phyloP scores from a whole-genome alignment of 2,329 filamentous ascomycete genomes.

The Sordariomycetes sp. region DNA sequence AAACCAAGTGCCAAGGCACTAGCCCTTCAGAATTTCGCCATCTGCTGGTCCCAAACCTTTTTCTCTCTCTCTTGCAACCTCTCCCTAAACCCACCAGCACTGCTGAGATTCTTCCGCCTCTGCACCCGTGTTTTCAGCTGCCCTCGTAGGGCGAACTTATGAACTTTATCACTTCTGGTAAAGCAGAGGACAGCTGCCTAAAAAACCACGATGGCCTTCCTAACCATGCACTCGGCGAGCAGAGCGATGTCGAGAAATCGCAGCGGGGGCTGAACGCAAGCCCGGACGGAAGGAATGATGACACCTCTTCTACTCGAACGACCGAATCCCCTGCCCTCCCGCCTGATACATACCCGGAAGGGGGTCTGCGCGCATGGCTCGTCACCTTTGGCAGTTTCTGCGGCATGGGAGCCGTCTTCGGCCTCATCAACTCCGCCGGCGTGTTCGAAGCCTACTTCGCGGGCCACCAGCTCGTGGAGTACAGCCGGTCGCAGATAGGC shows the following conservation, averaged over 20 bases:
- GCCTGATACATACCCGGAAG: constrained; percentile 43
- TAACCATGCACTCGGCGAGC: neutral
- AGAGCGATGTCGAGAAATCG: neutral
- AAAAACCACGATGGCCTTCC: neutral
- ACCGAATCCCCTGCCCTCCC: neutral
- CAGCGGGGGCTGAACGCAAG: neutral
- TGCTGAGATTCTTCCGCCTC: no score
- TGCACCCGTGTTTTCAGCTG: no score
- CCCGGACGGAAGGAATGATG: neutral
- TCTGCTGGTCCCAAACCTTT: no score
- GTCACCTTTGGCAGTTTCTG: constrained; percentile 71
- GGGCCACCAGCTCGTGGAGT: constrained; percentile 57
- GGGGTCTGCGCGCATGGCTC: constrained; percentile 60
- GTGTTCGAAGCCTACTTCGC: constrained; percentile 70
- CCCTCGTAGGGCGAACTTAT: neutral
- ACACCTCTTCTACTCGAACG: neutral
- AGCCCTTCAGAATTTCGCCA: no score
- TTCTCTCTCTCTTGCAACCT: no score
- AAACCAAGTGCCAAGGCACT: no score
- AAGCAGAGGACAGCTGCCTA: constrained; percentile 7
- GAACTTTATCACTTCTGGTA: neutral
- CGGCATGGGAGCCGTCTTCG: constrained; percentile 59
- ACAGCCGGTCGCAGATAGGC: constrained; percentile 59
- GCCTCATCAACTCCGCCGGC: constrained; percentile 64
- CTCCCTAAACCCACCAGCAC: no score